Evolutionary conservation across 441 rosid species (phyloP).

Genomic region (Geranium incanum): DNA sequence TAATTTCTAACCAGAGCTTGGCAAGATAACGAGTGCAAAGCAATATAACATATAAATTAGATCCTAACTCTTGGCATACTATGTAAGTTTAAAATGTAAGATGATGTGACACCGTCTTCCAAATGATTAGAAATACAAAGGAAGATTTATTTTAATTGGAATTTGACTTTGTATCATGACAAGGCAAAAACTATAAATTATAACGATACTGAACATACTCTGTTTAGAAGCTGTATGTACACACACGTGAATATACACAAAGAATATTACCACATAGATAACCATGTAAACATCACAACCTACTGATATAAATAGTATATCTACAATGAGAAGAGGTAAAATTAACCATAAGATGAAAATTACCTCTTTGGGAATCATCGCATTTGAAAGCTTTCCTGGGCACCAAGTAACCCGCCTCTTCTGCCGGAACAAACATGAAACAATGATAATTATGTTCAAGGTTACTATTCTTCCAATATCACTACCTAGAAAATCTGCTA

Average conservation of each 20-base stretch:
- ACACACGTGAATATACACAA: not conserved
- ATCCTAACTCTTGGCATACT: not conserved
- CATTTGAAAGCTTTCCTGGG: slow-evolving; percentile 54
- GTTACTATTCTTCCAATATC: not conserved
- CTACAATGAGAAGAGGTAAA: not conserved
- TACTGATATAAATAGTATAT: not conserved
- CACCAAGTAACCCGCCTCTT: slow-evolving; percentile 97
- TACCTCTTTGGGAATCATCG: slow-evolving; percentile 52
- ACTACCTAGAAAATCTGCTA: not conserved
- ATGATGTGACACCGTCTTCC: not conserved
- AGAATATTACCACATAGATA: not conserved
- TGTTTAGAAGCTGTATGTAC: not conserved
- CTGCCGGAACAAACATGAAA: slow-evolving; percentile 28
- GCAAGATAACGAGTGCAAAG: slow-evolving; percentile 2
- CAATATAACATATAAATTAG: not conserved
- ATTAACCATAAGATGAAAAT: slow-evolving; percentile 9
- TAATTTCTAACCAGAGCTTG: not conserved
- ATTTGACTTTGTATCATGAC: not conserved
- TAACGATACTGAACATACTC: not conserved
- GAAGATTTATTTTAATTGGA: not conserved
- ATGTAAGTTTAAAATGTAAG: not conserved
- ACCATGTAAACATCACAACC: not conserved
- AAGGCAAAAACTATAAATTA: not conserved
- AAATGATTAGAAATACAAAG: not conserved
- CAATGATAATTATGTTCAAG: not conserved